These are phyloP conservation scores for Schizothecium vesticola DNA, from an alignment of 495 filamentous ascomycete genomes.

Conservation along the genomic window DNA sequence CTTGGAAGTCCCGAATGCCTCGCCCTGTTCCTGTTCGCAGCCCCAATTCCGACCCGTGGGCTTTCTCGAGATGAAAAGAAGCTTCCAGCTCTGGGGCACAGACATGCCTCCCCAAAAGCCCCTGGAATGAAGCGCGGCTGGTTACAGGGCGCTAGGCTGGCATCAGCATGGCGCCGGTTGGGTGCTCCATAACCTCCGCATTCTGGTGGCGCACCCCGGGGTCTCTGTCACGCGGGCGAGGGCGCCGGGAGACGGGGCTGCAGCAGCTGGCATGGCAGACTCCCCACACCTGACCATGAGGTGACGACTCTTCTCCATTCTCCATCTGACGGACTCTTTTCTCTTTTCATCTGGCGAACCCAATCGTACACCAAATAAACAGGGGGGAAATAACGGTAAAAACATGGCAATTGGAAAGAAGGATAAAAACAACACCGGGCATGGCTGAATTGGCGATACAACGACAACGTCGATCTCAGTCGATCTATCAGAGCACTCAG, in stretches of 20 bases:
- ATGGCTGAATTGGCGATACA: constrained; percentile 21
- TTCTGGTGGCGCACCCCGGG: constrained; percentile 8
- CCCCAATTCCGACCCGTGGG: background rate
- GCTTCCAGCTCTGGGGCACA: constrained; percentile 14
- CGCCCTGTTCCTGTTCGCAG: background rate
- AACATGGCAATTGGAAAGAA: constrained; percentile 21
- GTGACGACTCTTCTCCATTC: background rate
- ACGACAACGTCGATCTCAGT: background rate
- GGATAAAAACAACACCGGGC: constrained; percentile 9
- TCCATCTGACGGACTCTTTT: background rate
- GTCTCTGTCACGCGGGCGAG: background rate
- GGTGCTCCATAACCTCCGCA: constrained; percentile 27
- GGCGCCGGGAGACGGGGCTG: background rate
- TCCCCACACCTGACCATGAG: background rate
- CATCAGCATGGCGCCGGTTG: constrained; percentile 14
- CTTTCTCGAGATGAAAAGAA: constrained; percentile 12
- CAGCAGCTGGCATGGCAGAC: background rate
- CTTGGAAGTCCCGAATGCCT: background rate
- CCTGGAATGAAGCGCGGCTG: constrained; percentile 3
- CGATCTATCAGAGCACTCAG: background rate
- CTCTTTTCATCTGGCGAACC: background rate
- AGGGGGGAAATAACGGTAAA: background rate
- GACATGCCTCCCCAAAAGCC: constrained; percentile 3
- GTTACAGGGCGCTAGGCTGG: constrained; percentile 16
- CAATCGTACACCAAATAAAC: background rate